These are phyloP conservation scores for Combretum micranthum DNA, from an alignment of 345 rosid species.

Conservation along the genomic window DNA sequence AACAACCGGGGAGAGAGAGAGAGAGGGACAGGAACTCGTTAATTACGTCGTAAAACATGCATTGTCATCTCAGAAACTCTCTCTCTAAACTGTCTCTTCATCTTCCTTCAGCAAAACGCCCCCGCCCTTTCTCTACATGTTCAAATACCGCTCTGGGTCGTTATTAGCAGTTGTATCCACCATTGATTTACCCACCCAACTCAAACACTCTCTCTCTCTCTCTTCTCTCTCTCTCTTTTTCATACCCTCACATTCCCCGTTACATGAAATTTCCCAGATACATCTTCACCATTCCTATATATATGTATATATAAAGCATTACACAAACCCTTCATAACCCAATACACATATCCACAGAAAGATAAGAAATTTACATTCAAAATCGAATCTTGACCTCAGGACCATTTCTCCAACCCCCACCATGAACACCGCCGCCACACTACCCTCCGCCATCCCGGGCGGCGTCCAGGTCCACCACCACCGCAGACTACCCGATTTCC, in stretches of 20 bases:
- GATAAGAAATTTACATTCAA: background rate
- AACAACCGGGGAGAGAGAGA: background rate
- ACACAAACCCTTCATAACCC: background rate
- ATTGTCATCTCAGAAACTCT: background rate
- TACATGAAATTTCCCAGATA: too few relatives aligned
- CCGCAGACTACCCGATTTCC: constrained; percentile 70
- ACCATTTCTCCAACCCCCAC: background rate
- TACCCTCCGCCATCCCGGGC: constrained; percentile 22
- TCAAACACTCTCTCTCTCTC: background rate
- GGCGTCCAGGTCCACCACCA: constrained; percentile 60
- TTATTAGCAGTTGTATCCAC: background rate
- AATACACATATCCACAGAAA: background rate
- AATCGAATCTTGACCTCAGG: background rate
- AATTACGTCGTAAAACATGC: background rate
- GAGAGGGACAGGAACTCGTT: background rate
- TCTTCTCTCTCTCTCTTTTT: background rate
- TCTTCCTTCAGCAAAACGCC: background rate
- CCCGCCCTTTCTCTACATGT: constrained; percentile 1
- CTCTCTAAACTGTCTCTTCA: background rate
- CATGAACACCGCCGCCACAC: constrained; percentile 25
- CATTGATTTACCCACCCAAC: background rate
- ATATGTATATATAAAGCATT: too few relatives aligned
- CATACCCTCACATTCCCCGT: background rate
- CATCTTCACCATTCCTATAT: too few relatives aligned
- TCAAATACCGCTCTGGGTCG: background rate